phyloP scores from a whole-genome alignment of 768 basidiomycete genomes.

The Termitomyces sp. region DNA sequence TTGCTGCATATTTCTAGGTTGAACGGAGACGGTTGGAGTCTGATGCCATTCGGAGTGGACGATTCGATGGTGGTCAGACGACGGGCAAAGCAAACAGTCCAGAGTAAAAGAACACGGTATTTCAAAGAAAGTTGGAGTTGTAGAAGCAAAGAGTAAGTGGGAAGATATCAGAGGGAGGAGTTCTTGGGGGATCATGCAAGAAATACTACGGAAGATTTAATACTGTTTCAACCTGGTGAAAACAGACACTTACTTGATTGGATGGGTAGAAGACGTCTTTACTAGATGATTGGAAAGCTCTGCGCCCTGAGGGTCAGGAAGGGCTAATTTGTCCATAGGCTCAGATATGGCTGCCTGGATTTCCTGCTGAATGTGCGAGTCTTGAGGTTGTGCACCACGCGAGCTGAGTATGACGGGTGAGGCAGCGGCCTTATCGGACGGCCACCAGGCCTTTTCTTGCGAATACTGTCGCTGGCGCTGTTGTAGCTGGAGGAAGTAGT shows the following conservation, averaged over 20 bases:
- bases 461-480: conserved; percentile 41
- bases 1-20: conserved; percentile 12
- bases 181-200: conserved; percentile 57
- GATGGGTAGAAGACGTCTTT: conserved; percentile 78
- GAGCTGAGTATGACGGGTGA: conserved; percentile 25
- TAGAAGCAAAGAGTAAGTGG: conserved; percentile 29
- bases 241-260: conserved; percentile 64
- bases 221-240: conserved; percentile 5
- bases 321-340: conserved; percentile 20
- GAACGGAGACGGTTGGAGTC: conserved; percentile 4
- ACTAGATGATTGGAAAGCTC: conserved; percentile 18
- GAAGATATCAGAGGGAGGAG: conserved; percentile 49
- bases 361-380: conserved; percentile 37
- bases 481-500: conserved; percentile 48
- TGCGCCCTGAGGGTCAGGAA: conserved; percentile 1
- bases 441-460: conserved; percentile 45
- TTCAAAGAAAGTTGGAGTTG: conserved; percentile 40
- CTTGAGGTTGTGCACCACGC: conserved; percentile 16
- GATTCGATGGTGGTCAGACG: conserved; percentile 13
- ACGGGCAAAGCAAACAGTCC: conserved; percentile 30
- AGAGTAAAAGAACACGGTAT: conserved; percentile 39
- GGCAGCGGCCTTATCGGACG: conserved; percentile 20
- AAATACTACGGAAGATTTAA: conserved; percentile 40
- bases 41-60: conserved; percentile 1
- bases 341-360: conserved; percentile 52